Conservation (phyloP, 805 yeast species). For the Ogataea corticis region DNA sequence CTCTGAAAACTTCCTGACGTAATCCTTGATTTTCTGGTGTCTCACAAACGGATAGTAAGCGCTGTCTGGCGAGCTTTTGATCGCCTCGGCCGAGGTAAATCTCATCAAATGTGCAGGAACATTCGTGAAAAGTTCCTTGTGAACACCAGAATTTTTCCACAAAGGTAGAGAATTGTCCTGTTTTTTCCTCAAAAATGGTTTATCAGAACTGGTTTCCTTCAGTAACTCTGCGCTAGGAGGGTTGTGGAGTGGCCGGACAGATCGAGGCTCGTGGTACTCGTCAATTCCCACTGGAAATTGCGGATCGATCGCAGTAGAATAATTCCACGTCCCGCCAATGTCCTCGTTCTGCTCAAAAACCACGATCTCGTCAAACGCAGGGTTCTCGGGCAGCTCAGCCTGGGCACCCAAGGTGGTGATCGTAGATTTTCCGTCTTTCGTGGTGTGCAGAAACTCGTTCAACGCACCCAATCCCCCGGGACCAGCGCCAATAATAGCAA, state of each 20-base stretch:
- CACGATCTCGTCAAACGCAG: constrained; percentile 34
- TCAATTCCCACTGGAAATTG: constrained; percentile 17
- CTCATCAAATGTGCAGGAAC: constrained; percentile 66
- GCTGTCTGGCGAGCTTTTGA: constrained; percentile 18
- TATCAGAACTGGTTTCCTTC: constrained; percentile 25
- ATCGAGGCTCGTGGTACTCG: constrained; percentile 5
- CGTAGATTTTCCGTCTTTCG: constrained; percentile 30
- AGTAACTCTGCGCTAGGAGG: constrained; percentile 6
- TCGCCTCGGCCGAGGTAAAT: constrained; percentile 41
- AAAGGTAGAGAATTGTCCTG: constrained; percentile 9
- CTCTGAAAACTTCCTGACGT: constrained; percentile 22
- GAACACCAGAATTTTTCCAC: constrained; percentile 52
- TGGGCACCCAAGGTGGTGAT: constrained; percentile 4
- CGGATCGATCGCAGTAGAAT: constrained; percentile 19
- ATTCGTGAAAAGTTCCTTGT: constrained; percentile 68
- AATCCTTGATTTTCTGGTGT: constrained; percentile 14
- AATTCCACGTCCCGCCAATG: constrained; percentile 42
- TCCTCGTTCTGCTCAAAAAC: constrained; percentile 39
- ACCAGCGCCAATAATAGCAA: constrained; percentile 14
- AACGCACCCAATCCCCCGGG: constrained; percentile 13
- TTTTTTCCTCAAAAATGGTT: constrained; percentile 29
- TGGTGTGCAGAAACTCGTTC: constrained; percentile 24
- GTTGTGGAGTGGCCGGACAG: constrained; percentile 25
- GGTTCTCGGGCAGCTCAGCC: constrained; percentile 15
- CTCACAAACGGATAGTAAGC: constrained; percentile 22